These are phyloP conservation scores for Fusarium tuaranense DNA, from an alignment of 2,329 filamentous ascomycete genomes.

Conservation along the genomic window DNA sequence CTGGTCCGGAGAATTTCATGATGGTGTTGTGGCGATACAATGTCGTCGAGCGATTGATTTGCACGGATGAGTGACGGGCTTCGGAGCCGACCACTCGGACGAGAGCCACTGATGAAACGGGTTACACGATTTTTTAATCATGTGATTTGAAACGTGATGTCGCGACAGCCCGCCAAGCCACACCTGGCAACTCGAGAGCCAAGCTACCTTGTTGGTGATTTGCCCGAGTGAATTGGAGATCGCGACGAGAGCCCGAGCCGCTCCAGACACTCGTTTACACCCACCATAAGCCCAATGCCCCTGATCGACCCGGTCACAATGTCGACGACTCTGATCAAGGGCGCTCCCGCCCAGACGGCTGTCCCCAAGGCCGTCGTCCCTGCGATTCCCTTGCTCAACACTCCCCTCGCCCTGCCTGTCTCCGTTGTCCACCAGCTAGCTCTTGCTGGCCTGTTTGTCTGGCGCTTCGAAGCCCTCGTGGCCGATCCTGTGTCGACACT, in stretches of 20 bases:
- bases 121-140: slow-evolving; percentile 4
- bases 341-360: slow-evolving; percentile 43
- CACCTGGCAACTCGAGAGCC: slow-evolving; percentile 33
- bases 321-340: slow-evolving; percentile 50
- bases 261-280: slow-evolving; percentile 34
- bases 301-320: slow-evolving; percentile 54
- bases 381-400: slow-evolving; percentile 54
- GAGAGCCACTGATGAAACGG: not conserved
- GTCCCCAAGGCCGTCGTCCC: slow-evolving; percentile 47
- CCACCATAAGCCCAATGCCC: slow-evolving; percentile 42
- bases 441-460: slow-evolving; percentile 72
- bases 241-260: slow-evolving; percentile 34
- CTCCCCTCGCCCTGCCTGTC: slow-evolving; percentile 59
- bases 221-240: slow-evolving; percentile 11
- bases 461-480: slow-evolving; percentile 76
- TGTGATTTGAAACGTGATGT: slow-evolving; percentile 38
- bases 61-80: slow-evolving; percentile 1
- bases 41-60: not conserved
- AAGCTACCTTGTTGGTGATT: slow-evolving; percentile 30
- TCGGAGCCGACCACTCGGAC: slow-evolving; percentile 29
- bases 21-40: not conserved
- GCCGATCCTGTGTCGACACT: slow-evolving; percentile 76
- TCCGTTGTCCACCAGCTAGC: slow-evolving; percentile 76
- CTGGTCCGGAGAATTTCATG: slow-evolving; percentile 12
- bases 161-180: not conserved